Evolutionary conservation across 345 rosid genomes (phyloP), one percentile per base, ranked within the genome.

Genomic region (Bruguiera gymnorhiza): DNA sequence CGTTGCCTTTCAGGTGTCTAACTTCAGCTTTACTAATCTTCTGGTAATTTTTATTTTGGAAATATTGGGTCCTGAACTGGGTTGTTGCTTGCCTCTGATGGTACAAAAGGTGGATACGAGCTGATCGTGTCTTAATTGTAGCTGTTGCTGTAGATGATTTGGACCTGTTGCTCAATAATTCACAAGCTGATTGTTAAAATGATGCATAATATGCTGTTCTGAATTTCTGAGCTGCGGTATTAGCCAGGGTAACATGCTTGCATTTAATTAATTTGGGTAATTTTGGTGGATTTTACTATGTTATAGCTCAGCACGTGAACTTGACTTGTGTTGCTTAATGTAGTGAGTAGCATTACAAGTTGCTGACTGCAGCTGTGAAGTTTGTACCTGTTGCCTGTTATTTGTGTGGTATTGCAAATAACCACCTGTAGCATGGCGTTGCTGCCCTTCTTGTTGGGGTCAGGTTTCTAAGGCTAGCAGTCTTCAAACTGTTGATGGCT

Each of bases 291-390:
- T 63, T 71, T 52, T 65, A 39, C 43, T 46, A 24, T 34, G 24
- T 69, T 70, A 69, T 71, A 72, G 65, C 63, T 32, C 34, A 51
- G 31, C 67, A 29, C 31, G 19, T 68, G 26, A 66, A 61, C 54
- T 65, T 76, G 32, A 73, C 63, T 68, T 15, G 50, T 66, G 55
- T 76, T 82, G 76, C 82, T 82, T 71, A 70, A 80, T 82, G 84
- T 80, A 80, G 81, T 73, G 75, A 78, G 83, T 80, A 74, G 82
- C 79, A 64, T 63, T 56, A 39, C 60, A 18, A 70, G 78, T 67
- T 70, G 77, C 75, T 80, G 83, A 74, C 69, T 29, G 82, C 73
- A 64, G 86, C 88, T 71, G 85, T 78, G 87, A 75, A 79, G 85
- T 70, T 43, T 67, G 77, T 77, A 73, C 71, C 85, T 66, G 83